phyloP scores from a whole-genome alignment of 331 rosid genomes.

The Cucumis variabilis region DNA sequence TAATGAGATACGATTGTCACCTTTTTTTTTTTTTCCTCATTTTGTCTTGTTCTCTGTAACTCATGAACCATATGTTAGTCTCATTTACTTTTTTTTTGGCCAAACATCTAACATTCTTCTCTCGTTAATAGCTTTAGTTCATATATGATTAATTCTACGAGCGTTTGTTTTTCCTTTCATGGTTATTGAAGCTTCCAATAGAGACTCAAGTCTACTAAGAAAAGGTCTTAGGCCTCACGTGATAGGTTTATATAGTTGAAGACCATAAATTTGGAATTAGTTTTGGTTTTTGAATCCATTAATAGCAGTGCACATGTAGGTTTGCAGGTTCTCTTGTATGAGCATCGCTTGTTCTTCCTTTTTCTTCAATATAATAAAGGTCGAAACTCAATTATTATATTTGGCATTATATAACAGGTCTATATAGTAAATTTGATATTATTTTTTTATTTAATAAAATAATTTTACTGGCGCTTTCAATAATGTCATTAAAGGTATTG shows the following conservation, averaged over 20 bases:
- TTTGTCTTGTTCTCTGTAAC: neutral
- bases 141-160: neutral
- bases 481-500: too few relatives aligned
- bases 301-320: neutral
- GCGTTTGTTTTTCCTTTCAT: neutral
- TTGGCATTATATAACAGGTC: too few relatives aligned
- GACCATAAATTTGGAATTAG: neutral
- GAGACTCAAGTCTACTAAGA: neutral
- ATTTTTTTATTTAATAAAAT: too few relatives aligned
- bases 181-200: neutral
- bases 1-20: neutral
- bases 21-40: neutral
- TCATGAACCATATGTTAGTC: too few relatives aligned
- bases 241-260: neutral
- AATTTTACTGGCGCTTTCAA: too few relatives aligned
- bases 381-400: too few relatives aligned
- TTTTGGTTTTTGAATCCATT: neutral
- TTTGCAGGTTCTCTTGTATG: too few relatives aligned
- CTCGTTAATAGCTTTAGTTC: neutral
- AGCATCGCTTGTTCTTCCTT: too few relatives aligned
- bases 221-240: neutral
- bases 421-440: too few relatives aligned
- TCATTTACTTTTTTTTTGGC: too few relatives aligned
- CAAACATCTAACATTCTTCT: neutral
- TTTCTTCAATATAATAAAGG: too few relatives aligned